These are phyloP conservation scores for Claviceps humidiphila DNA, from an alignment of 2,329 filamentous ascomycete genomes.

Conservation along the genomic window DNA sequence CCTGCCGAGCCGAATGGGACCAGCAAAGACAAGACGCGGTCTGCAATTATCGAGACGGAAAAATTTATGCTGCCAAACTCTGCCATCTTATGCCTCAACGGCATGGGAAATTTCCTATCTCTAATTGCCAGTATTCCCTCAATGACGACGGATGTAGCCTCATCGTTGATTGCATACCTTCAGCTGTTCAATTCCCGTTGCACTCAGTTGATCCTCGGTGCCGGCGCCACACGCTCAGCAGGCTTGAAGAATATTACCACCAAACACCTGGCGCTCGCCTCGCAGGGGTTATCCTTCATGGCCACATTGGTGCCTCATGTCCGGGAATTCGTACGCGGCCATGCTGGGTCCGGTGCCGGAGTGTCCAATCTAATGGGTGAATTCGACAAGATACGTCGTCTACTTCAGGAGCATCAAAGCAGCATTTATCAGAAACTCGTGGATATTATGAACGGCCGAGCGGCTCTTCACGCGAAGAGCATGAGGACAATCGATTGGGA, in stretches of 20 bases:
- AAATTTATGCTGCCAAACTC: constrained; percentile 77
- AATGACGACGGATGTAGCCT: constrained; percentile 72
- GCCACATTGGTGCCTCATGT: constrained; percentile 80
- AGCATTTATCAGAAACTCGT: constrained; percentile 87
- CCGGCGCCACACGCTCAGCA: constrained; percentile 76
- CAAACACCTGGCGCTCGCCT: constrained; percentile 83
- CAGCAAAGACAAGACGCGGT: constrained; percentile 51
- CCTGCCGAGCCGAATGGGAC: constrained; percentile 32
- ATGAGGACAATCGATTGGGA: constrained; percentile 71
- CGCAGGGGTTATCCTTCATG: constrained; percentile 78
- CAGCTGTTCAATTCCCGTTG: constrained; percentile 92
- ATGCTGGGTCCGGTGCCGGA: constrained; percentile 40
- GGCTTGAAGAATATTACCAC: constrained; percentile 94
- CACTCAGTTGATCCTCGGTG: constrained; percentile 91
- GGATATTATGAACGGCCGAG: constrained; percentile 77
- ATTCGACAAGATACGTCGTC: constrained; percentile 74
- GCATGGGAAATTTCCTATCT: constrained; percentile 70
- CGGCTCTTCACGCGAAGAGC: constrained; percentile 57
- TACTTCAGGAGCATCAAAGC: constrained; percentile 79
- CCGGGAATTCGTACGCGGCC: constrained; percentile 78
- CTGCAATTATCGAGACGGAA: constrained; percentile 70
- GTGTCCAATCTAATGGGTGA: constrained; percentile 56
- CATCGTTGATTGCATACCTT: constrained; percentile 69
- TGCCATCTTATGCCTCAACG: constrained; percentile 66
- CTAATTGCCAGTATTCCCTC: constrained; percentile 76